Percentiles rank a stretch among this genome's conserved stretches.
Evolutionary conservation across 2,329 filamentous ascomycete species (phyloP).

Genomic region (Chrysoporthe austroafricana): DNA sequence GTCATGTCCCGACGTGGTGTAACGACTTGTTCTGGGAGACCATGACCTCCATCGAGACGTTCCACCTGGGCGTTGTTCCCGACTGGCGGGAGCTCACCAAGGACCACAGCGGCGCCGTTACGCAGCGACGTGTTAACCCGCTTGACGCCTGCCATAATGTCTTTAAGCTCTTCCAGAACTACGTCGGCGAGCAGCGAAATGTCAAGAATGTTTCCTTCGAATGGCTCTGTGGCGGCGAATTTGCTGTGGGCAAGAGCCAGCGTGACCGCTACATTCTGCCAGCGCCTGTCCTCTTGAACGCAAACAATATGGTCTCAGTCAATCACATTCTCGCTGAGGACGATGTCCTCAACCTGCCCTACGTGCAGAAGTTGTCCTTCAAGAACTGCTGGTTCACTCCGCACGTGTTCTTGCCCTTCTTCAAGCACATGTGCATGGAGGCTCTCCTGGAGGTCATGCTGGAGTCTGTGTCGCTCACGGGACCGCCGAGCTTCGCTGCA

Average conservation of each 20-base stretch:
- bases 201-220: conserved; percentile 67
- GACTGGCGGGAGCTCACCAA: conserved; percentile 67
- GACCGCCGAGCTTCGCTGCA: conserved; percentile 39
- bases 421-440: conserved; percentile 50
- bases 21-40: conserved; percentile 65
- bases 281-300: conserved; percentile 55
- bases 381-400: conserved; percentile 73
- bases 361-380: conserved; percentile 62
- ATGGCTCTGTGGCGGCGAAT: conserved; percentile 70
- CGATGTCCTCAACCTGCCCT: conserved; percentile 55
- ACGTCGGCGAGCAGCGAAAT: conserved; percentile 50
- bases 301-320: conserved; percentile 36
- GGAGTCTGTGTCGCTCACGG: conserved; percentile 67
- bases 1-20: conserved; percentile 59
- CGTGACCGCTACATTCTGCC: conserved; percentile 67
- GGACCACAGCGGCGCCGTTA: conserved; percentile 52
- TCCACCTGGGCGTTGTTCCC: conserved; percentile 65
- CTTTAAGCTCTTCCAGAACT: conserved; percentile 53
- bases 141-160: conserved; percentile 55
- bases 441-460: conserved; percentile 59
- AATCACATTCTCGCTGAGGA: conserved; percentile 33
- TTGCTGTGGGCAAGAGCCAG: conserved; percentile 62
- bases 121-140: conserved; percentile 46
- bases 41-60: conserved; percentile 55
- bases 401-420: conserved; percentile 55